Conservation (phyloP, 371 early-diverging fungal species). For the Mucor ambiguus region DNA sequence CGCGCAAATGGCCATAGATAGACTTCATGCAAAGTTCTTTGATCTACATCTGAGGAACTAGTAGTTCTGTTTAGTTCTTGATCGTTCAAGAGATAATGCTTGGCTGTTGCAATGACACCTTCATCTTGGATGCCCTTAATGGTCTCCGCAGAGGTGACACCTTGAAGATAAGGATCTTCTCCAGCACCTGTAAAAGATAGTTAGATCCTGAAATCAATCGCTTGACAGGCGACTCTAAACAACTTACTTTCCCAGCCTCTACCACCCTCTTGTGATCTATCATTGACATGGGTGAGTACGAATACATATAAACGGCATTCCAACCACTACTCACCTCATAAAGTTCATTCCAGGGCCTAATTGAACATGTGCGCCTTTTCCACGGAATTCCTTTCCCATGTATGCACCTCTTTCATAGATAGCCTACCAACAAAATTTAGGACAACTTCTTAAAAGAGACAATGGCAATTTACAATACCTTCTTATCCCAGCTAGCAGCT, state of each 20-base stretch:
- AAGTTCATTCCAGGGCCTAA: conserved; percentile 58
- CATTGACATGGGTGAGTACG: not conserved
- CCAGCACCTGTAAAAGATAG: conserved; percentile 19
- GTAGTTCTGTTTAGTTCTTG: conserved; percentile 44
- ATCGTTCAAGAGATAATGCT: conserved; percentile 55
- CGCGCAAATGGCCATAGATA: conserved; percentile 60
- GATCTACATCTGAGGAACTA: conserved; percentile 41
- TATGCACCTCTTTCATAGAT: conserved; percentile 48
- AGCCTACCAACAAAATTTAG: conserved; percentile 2
- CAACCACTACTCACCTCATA: conserved; percentile 1
- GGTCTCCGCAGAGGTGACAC: conserved; percentile 34
- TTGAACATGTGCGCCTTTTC: conserved; percentile 51
- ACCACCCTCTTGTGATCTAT: conserved; percentile 43
- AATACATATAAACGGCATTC: not conserved
- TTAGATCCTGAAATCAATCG: not conserved
- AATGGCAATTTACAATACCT: not conserved
- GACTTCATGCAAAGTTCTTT: conserved; percentile 58
- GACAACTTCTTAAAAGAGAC: not conserved
- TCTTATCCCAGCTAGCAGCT: conserved; percentile 56
- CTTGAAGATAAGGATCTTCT: conserved; percentile 63
- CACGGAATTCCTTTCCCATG: conserved; percentile 56
- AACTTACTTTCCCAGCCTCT: conserved; percentile 54
- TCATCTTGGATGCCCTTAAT: conserved; percentile 42
- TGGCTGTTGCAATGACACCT: conserved; percentile 55
- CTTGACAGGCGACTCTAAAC: not conserved